Conservation (phyloP, 768 basidiomycete genomes). For the Cystofilobasidium bisporidii region DNA sequence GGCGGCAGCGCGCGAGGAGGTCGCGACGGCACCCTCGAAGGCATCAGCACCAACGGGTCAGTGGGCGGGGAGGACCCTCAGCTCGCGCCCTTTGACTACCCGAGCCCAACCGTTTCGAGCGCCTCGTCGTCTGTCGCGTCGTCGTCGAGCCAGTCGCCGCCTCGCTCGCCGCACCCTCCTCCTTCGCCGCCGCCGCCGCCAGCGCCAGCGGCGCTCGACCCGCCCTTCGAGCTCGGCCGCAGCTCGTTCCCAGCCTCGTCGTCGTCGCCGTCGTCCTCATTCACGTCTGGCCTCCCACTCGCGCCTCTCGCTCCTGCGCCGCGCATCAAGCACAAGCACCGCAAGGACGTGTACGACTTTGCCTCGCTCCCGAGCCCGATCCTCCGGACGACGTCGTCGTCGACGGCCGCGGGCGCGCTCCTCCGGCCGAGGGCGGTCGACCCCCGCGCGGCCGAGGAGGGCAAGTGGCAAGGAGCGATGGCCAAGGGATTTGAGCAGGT, state of each 20-base stretch:
- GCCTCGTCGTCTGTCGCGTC: neutral
- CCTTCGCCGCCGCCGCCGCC: neutral
- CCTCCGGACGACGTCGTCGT: neutral
- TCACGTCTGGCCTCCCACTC: no score
- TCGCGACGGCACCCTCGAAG: no score
- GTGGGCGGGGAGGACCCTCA: neutral
- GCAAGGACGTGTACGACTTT: constrained; percentile 1
- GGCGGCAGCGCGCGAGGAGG: neutral
- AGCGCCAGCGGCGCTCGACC: neutral
- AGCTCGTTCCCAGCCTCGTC: neutral
- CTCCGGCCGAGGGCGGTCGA: neutral
- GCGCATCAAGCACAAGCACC: neutral
- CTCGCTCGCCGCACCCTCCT: no score
- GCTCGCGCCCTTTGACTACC: constrained; percentile 3
- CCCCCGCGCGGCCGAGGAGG: constrained; percentile 1
- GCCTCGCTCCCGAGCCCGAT: neutral
- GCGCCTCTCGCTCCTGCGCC: neutral
- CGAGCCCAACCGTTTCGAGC: neutral
- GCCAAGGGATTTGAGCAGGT: constrained; percentile 1
- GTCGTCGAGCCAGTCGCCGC: neutral
- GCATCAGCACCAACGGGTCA: no score
- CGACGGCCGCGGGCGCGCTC: neutral
- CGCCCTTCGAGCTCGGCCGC: neutral
- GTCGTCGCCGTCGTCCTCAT: neutral
- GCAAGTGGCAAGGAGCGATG: neutral